Conservation (phyloP, 2,329 filamentous ascomycete genomes). For the Alternaria burnsii region DNA sequence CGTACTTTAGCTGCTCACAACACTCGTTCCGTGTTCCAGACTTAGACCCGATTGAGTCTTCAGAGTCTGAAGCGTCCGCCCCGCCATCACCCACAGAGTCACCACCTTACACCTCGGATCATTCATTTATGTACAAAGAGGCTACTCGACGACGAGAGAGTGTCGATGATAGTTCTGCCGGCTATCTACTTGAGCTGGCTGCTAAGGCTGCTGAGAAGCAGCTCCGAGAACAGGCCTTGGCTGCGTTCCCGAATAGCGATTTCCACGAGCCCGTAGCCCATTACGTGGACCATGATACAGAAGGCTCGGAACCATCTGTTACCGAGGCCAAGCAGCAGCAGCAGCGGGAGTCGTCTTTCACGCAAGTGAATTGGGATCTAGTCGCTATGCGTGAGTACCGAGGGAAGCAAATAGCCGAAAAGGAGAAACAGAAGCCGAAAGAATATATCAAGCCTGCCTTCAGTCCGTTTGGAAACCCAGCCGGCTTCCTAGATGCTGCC, state of each 20-base stretch:
- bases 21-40: conserved; percentile 69
- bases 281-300: conserved; percentile 69
- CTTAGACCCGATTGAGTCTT: conserved; percentile 68
- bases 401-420: conserved; percentile 62
- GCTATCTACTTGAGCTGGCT: conserved; percentile 80
- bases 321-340: conserved; percentile 19
- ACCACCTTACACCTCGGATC: conserved; percentile 58
- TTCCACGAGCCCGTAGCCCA: conserved; percentile 76
- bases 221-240: conserved; percentile 77
- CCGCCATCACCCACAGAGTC: conserved; percentile 58
- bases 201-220: conserved; percentile 82
- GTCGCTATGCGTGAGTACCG: conserved; percentile 82
- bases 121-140: conserved; percentile 60
- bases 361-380: conserved; percentile 75
- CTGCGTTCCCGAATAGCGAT: conserved; percentile 76
- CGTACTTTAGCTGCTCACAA: conserved; percentile 52
- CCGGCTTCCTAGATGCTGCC: conserved; percentile 36
- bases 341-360: conserved; percentile 70
- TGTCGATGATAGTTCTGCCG: conserved; percentile 77
- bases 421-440: conserved; percentile 32
- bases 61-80: conserved; percentile 62
- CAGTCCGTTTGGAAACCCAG: conserved; percentile 53
- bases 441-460: conserved; percentile 28
- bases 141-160: conserved; percentile 67
- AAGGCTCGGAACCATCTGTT: conserved; percentile 45